Conservation (phyloP, 768 basidiomycete species). For the Tulasnella calospora region DNA sequence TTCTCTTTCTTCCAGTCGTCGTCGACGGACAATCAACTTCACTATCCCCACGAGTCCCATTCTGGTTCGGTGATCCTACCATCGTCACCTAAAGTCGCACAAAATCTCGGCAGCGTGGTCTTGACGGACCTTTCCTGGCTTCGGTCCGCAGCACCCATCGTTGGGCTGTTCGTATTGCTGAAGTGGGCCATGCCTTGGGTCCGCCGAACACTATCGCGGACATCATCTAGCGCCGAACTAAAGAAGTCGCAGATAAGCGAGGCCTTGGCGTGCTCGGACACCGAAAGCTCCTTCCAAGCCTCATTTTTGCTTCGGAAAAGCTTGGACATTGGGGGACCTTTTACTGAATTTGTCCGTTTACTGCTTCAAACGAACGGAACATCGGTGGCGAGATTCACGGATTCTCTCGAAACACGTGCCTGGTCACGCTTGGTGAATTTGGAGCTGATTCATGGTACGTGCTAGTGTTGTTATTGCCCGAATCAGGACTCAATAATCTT, state of each 20-base stretch:
- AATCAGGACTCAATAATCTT: background rate
- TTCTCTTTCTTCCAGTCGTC: slow-evolving; percentile 71
- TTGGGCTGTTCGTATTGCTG: background rate
- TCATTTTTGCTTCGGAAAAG: background rate
- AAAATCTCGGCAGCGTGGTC: background rate
- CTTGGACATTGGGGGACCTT: background rate
- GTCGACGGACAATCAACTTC: slow-evolving; percentile 34
- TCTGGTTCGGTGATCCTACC: background rate
- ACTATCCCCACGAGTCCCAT: slow-evolving; percentile 12
- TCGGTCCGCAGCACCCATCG: background rate
- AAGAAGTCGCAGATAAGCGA: background rate
- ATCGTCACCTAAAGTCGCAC: background rate
- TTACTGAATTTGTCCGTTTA: background rate
- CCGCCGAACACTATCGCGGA: background rate
- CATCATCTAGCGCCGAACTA: background rate
- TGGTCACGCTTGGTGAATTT: background rate
- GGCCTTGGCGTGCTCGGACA: background rate
- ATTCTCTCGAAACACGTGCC: background rate
- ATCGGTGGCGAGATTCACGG: background rate
- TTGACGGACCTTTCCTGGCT: background rate
- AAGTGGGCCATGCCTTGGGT: background rate
- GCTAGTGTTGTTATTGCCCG: background rate
- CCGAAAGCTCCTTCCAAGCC: background rate
- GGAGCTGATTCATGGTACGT: background rate
- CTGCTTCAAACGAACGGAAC: background rate